Conservation (phyloP, 2,329 filamentous ascomycete genomes). For the Microsporum ferrugineum region DNA sequence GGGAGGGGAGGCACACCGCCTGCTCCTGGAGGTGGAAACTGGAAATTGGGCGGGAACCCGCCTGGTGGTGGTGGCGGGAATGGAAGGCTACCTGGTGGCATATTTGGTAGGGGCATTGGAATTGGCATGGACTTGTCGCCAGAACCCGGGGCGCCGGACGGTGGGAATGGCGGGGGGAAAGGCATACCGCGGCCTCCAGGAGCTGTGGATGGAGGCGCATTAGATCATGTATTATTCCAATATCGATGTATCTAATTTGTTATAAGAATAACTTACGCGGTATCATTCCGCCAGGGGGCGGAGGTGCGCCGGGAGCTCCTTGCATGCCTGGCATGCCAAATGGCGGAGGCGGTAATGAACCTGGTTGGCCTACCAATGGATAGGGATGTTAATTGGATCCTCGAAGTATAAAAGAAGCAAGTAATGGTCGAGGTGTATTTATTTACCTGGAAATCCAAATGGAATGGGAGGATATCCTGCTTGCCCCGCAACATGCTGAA, state of each 20-base stretch:
- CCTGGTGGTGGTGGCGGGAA: constrained; percentile 32
- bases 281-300: constrained; percentile 26
- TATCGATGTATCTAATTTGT: neutral
- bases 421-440: constrained; percentile 15
- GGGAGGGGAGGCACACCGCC: constrained; percentile 24
- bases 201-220: constrained; percentile 26
- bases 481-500: constrained; percentile 48
- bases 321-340: constrained; percentile 44
- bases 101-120: constrained; percentile 25
- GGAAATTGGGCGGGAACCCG: constrained; percentile 42
- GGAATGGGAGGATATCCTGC: constrained; percentile 35
- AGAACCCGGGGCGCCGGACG: constrained; percentile 28
- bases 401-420: neutral
- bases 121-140: constrained; percentile 21
- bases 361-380: constrained; percentile 22
- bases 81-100: constrained; percentile 34
- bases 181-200: constrained; percentile 45
- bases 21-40: constrained; percentile 30
- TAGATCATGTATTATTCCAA: constrained; percentile 8
- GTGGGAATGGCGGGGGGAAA: constrained; percentile 42
- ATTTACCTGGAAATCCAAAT: constrained; percentile 53
- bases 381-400: too few species aligned
- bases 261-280: constrained; percentile 41
- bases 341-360: constrained; percentile 45
- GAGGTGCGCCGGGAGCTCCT: constrained; percentile 28